Evolutionary conservation across 352 stramenopile species (phyloP), one percentile per base, ranked within the genome.

Genomic region (Globisporangium polare): DNA sequence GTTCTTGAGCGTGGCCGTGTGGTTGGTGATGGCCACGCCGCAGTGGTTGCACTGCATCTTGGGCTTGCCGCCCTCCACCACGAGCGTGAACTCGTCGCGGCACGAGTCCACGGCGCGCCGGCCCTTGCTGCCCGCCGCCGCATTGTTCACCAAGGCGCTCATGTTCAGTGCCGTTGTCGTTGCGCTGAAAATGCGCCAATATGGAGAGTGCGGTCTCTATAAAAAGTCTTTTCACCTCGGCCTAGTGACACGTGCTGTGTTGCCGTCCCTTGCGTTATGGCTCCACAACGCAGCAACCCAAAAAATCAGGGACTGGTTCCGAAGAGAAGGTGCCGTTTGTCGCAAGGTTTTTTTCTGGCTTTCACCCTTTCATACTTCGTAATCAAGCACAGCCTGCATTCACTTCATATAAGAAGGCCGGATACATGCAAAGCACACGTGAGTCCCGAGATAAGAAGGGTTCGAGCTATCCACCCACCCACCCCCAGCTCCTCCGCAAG

Each of bases 1-100:
- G 60, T 66, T 66, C 53, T 56, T 54, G 53, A 66, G 60, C 60
- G 60, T 66, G 41, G 42, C 60, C 17, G 60, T 66, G 43, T 66
- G 60, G 45, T 66, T 66, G 3, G 54, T 49, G 60, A 66, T 66
- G 1, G 35, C 27, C 29, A 62, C n/a, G 13, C 60, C 22, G 31
- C 60, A 66, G 53, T 66, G 60, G 31, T 66, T 66, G 53, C 60
- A 66, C 41, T 62, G 60, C 60, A 62, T 61, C 60, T 66, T 66
- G 41, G 54, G 42, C 45, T 66, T 66, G 20, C 60, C 60, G 18
- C 12, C 35, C 42, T 66, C 53, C 17, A 62, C 42, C 20, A 66
- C 60, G 42, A 58, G 43, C 60, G 60, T 66, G 53, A 62, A 66
- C 60, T 66, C 60, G 18, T 66, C 60, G 53, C 60, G 60, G 24